Conservation (phyloP, 495 filamentous ascomycete genomes). For the Elasticomyces elasticus region DNA sequence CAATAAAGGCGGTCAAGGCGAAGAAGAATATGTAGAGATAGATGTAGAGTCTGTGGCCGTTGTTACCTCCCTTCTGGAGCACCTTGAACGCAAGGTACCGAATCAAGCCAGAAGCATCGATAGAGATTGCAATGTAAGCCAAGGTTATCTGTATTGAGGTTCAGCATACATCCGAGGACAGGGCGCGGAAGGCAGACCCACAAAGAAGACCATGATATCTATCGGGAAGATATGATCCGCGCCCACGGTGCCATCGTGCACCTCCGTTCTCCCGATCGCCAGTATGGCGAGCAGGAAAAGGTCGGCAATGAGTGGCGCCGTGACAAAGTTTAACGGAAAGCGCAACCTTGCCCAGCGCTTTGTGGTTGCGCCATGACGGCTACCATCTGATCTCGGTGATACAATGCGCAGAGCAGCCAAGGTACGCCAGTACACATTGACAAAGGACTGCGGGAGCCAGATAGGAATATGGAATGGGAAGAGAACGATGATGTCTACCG, state of each 20-base stretch:
- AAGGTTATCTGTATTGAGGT: constrained; percentile 32
- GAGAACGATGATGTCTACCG: constrained; percentile 50
- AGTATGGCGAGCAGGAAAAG: constrained; percentile 54
- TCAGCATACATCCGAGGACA: neutral
- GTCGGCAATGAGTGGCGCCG: constrained; percentile 53
- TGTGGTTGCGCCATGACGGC: neutral
- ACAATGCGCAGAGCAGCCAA: constrained; percentile 43
- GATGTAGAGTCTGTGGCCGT: constrained; percentile 53
- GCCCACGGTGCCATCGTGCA: constrained; percentile 52
- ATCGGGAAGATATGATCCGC: constrained; percentile 49
- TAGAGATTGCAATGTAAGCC: constrained; percentile 66
- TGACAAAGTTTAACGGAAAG: constrained; percentile 58
- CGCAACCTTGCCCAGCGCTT: constrained; percentile 24
- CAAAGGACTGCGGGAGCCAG: constrained; percentile 41
- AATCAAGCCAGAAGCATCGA: constrained; percentile 60
- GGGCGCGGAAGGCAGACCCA: constrained; percentile 25
- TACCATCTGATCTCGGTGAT: constrained; percentile 22
- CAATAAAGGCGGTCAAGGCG: constrained; percentile 52
- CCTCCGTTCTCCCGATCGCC: constrained; percentile 51
- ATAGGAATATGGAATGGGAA: constrained; percentile 54
- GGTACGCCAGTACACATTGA: constrained; percentile 33
- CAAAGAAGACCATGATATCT: constrained; percentile 59
- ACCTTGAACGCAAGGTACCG: constrained; percentile 57
- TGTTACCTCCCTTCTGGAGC: constrained; percentile 50
- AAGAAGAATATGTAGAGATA: constrained; percentile 63